Conservation (phyloP, 2,329 filamentous ascomycete genomes). For the Apiospora koreana region DNA sequence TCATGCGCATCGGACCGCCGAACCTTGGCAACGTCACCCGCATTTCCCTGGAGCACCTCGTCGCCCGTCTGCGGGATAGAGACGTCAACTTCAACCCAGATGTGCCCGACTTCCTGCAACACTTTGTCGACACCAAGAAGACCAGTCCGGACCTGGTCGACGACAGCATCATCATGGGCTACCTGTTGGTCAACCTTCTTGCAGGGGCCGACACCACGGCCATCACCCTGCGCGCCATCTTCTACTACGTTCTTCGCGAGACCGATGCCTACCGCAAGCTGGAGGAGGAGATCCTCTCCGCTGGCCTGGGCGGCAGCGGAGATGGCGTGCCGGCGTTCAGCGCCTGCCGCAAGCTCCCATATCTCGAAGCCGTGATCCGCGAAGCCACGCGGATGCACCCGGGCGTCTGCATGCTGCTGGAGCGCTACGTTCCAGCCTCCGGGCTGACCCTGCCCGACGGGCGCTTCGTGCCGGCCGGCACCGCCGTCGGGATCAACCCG, state of each 20-base stretch:
- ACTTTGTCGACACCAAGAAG: slow-evolving; percentile 29
- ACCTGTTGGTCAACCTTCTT: slow-evolving; percentile 18
- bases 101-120: slow-evolving; percentile 27
- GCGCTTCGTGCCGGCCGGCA: slow-evolving; percentile 26
- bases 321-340: slow-evolving; percentile 19
- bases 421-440: slow-evolving; percentile 41
- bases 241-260: slow-evolving; percentile 36
- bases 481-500: slow-evolving; percentile 31
- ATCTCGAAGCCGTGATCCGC: slow-evolving; percentile 45
- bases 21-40: slow-evolving; percentile 10
- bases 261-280: slow-evolving; percentile 23
- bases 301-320: slow-evolving; percentile 36
- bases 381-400: slow-evolving; percentile 47
- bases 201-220: slow-evolving; percentile 18
- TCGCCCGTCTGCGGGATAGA: not conserved
- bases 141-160: slow-evolving; percentile 28
- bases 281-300: slow-evolving; percentile 42
- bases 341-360: slow-evolving; percentile 22
- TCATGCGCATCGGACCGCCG: slow-evolving; percentile 6
- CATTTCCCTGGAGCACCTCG: slow-evolving; percentile 8
- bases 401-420: slow-evolving; percentile 39
- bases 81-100: not conserved
- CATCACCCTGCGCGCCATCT: slow-evolving; percentile 27
- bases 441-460: slow-evolving; percentile 31
- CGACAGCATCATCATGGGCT: slow-evolving; percentile 30